phyloP scores from a whole-genome alignment of 2,329 filamentous ascomycete genomes.

The Cladosporium sp. region DNA sequence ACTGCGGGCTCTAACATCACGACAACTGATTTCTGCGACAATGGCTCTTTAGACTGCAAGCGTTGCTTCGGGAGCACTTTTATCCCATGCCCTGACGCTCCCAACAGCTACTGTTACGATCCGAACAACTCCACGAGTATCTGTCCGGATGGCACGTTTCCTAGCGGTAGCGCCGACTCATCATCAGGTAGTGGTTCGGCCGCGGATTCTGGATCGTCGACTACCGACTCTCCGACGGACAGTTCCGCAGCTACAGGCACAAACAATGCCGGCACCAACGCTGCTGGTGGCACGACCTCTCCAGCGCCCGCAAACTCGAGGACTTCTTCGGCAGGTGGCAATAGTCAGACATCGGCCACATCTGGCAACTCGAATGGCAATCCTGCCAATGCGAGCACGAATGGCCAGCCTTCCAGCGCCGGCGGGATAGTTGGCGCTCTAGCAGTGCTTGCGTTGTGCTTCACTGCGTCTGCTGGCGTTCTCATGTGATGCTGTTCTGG shows the following conservation, averaged over 20 bases:
- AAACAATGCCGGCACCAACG: neutral
- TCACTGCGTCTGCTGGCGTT: neutral
- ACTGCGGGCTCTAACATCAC: neutral
- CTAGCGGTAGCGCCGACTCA: neutral
- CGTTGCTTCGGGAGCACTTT: neutral
- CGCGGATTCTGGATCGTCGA: neutral
- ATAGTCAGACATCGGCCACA: neutral
- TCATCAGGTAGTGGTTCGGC: neutral
- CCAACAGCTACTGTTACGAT: constrained; percentile 2
- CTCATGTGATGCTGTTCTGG: neutral
- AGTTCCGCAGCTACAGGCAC: neutral
- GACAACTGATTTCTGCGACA: neutral
- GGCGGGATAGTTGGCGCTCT: neutral
- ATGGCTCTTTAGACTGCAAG: neutral
- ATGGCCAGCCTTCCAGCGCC: neutral
- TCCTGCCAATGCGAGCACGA: neutral
- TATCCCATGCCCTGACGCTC: neutral
- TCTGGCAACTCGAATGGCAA: neutral
- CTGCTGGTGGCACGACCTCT: neutral
- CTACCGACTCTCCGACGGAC: neutral
- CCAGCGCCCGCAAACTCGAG: neutral
- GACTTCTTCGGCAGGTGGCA: neutral
- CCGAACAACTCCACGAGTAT: constrained; percentile 4
- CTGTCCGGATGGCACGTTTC: neutral
- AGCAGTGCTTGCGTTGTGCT: neutral